Base-by-base conservation (phyloP, 495 filamentous ascomycete genomes). In the Penicillium canariense region DNA sequence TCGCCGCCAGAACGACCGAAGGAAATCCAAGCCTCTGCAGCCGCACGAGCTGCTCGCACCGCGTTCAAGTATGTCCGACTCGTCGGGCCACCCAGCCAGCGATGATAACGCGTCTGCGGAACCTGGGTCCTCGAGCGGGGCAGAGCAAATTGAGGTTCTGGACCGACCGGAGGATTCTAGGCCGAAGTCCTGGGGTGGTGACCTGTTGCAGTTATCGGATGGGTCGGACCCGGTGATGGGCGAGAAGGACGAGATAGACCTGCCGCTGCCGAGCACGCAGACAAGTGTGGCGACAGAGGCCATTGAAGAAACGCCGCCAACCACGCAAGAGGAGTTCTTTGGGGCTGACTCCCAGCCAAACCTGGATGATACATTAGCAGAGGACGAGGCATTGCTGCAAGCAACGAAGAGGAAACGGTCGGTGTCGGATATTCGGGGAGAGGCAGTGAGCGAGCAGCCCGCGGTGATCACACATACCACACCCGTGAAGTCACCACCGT, bases 1-100 rank as follows among this genome's bases (percentile, higher is more conserved):
- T 62, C 85, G 92, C 67, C 83, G 95, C 55, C 95, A 99, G 68
- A 96, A 91, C 72, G 87, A 91, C 63, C 84, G 95, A 50, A 84
- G 95, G 52, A 96, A 93, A 76, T 88, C 91, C 49, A 87, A 90
- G 55, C 94, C 94, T 23, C 77, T 96, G 17, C 81, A 90, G 26
- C 85, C 89, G 20, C 85, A 95, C 63, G 90, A 96, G 69, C 81
- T 95, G 25, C 77, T 83, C 11, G 81, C 79, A 25, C 79, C 85
- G 18, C 73, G 74, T 53, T 81, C 78, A 25, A 62, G 56, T 52
- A 58, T 60, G 54, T 44, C 70, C 58, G 81, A 80, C 54, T 76
- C 76, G 49, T 76, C 80, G 61, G 77, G 79, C 54, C 78, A 83
- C 28, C 65, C 75, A 47, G 69, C 72, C 18, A 76, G 75, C 60